Evolutionary conservation across 805 yeast genomes (phyloP).

Genomic region (Candida awuae): DNA sequence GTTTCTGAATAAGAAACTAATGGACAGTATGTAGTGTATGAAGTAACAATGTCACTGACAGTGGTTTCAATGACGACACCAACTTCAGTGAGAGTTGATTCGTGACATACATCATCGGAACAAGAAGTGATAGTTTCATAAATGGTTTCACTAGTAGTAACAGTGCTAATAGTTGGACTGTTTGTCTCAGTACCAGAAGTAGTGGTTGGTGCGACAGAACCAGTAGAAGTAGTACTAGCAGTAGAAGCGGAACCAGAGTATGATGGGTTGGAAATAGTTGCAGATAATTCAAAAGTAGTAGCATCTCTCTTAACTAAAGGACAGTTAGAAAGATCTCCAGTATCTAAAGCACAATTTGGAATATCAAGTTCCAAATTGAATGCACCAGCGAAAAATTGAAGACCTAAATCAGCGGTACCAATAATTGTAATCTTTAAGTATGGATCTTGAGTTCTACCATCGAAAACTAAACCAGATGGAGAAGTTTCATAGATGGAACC

Average conservation of each 20-base stretch:
- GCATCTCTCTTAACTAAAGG: constrained; percentile 14
- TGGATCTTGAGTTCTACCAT: constrained; percentile 13
- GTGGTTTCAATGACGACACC: constrained; percentile 22
- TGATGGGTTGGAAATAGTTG: constrained; percentile 7
- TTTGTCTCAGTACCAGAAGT: neutral
- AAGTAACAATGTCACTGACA: constrained; percentile 16
- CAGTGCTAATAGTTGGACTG: constrained; percentile 2
- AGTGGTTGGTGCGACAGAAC: neutral
- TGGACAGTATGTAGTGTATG: constrained; percentile 20
- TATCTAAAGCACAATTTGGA: constrained; percentile 2
- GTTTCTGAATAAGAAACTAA: neutral
- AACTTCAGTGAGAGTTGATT: constrained; percentile 9
- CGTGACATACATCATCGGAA: constrained; percentile 1
- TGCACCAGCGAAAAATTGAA: constrained; percentile 4
- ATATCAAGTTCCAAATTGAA: constrained; percentile 10
- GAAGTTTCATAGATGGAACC: constrained; percentile 6
- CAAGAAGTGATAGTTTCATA: constrained; percentile 15
- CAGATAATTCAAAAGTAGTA: constrained; percentile 10
- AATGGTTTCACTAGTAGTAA: constrained; percentile 5
- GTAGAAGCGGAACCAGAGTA: constrained; percentile 1
- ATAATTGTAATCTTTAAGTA: constrained; percentile 10
- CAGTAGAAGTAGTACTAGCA: constrained; percentile 6
- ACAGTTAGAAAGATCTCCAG: too few relatives aligned
- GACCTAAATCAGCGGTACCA: constrained; percentile 2
- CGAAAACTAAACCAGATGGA: constrained; percentile 6